Conservation (phyloP, 257 asterid genomes). For the Nicotiana undulata region DNA sequence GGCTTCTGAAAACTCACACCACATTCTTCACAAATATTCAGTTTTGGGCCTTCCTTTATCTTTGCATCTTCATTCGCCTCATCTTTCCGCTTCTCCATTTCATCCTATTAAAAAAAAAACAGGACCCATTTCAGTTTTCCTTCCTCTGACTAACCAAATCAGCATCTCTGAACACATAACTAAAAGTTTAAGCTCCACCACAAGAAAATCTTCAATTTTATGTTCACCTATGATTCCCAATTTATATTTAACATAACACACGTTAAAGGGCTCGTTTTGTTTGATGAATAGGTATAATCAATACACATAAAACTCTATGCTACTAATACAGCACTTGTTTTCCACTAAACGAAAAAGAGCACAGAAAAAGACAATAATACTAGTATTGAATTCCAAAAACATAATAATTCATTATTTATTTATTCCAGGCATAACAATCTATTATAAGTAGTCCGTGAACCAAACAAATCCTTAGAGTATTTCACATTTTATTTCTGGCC, state of each 20-base stretch:
- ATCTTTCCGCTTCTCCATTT: slow-evolving; percentile 12
- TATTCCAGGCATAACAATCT: not conserved
- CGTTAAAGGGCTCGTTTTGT: no score
- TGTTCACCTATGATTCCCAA: not conserved
- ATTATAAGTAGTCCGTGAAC: no score
- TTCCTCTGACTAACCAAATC: not conserved
- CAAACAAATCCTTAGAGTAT: no score
- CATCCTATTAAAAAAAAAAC: not conserved
- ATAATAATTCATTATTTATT: not conserved
- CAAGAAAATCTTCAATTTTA: not conserved
- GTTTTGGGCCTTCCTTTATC: slow-evolving; percentile 17
- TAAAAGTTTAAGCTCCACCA: not conserved
- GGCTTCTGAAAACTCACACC: slow-evolving; percentile 66
- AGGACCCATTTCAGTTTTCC: not conserved
- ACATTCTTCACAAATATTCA: slow-evolving; percentile 58
- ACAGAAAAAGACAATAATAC: not conserved
- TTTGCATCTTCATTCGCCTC: slow-evolving; percentile 37
- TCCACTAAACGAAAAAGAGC: no score
- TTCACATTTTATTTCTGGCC: not conserved
- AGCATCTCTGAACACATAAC: not conserved
- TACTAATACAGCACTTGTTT: no score
- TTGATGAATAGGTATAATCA: no score
- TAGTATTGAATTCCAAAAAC: not conserved
- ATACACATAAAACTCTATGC: no score
- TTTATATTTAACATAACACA: no score